These are phyloP conservation scores for Chalciporus sphaerocephalus DNA, from an alignment of 768 basidiomycete genomes.

Conservation along the genomic window DNA sequence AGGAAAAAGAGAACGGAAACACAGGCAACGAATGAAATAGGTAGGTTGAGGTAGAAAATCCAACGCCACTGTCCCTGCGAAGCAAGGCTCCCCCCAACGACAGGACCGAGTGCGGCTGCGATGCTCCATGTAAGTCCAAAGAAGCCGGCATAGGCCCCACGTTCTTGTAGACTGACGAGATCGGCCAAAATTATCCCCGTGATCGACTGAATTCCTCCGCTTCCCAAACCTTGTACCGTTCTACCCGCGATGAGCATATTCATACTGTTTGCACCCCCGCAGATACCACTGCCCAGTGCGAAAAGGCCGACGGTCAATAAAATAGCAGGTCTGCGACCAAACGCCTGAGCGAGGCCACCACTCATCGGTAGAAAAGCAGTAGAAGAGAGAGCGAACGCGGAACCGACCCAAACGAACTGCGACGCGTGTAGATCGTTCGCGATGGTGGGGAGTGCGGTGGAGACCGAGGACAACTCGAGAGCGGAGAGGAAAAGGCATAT, in stretches of 20 bases:
- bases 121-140: slow-evolving; percentile 30
- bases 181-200: slow-evolving; percentile 41
- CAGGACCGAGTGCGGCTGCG: slow-evolving; percentile 31
- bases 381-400: slow-evolving; percentile 34
- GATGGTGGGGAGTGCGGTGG: slow-evolving; percentile 35
- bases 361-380: slow-evolving; percentile 37
- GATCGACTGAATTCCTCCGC: slow-evolving; percentile 34
- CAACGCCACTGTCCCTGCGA: slow-evolving; percentile 36
- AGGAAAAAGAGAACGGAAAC: slow-evolving; percentile 30
- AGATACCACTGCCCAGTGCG: slow-evolving; percentile 35
- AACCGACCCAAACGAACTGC: slow-evolving; percentile 37
- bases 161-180: slow-evolving; percentile 39
- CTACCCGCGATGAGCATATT: slow-evolving; percentile 22
- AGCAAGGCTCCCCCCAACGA: slow-evolving; percentile 35
- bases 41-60: slow-evolving; percentile 45
- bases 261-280: slow-evolving; percentile 25
- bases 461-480: slow-evolving; percentile 25
- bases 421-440: slow-evolving; percentile 22
- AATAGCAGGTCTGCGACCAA: slow-evolving; percentile 29
- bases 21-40: slow-evolving; percentile 31
- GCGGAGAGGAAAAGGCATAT: slow-evolving; percentile 26
- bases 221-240: slow-evolving; percentile 34
- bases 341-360: too few relatives aligned
- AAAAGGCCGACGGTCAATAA: slow-evolving; percentile 25
- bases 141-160: slow-evolving; percentile 35